These are phyloP conservation scores for Blastobotrys indianensis DNA, from an alignment of 1,139 yeast genomes.

Conservation along the genomic window DNA sequence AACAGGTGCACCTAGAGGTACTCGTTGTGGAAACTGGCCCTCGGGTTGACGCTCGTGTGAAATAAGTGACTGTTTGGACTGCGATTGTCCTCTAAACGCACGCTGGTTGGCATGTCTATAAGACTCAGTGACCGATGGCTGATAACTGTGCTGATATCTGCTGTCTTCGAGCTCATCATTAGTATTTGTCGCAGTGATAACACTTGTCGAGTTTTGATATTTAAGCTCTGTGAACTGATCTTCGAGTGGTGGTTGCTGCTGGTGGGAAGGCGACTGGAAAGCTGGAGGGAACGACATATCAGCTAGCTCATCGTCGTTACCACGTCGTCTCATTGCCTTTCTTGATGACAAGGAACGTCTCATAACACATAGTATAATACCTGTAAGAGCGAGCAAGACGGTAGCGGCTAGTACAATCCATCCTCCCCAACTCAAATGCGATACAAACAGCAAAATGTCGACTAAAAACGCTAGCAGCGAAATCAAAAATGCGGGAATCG, in stretches of 20 bases:
- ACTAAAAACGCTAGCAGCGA: constrained; percentile 48
- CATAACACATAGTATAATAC: constrained; percentile 43
- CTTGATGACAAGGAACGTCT: constrained; percentile 48
- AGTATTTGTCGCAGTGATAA: constrained; percentile 6
- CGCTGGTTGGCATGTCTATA: constrained; percentile 14
- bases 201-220: constrained; percentile 13
- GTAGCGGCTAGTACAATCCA: constrained; percentile 48
- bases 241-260: constrained; percentile 6
- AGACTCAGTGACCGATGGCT: constrained; percentile 8
- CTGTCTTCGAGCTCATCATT: constrained; percentile 11
- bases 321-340: constrained; percentile 34
- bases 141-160: background rate
- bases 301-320: constrained; percentile 23
- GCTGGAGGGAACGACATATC: constrained; percentile 13
- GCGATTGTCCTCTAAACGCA: constrained; percentile 10
- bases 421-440: constrained; percentile 49
- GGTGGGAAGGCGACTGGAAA: constrained; percentile 8
- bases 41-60: constrained; percentile 1
- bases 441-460: constrained; percentile 48
- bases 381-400: constrained; percentile 39
- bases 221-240: constrained; percentile 21
- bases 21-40: constrained; percentile 24
- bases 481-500: constrained; percentile 44
- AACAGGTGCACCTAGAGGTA: background rate
- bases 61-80: background rate